These are phyloP conservation scores for Aspergillus incahuasiensis DNA, from an alignment of 495 filamentous ascomycete genomes.

Conservation along the genomic window DNA sequence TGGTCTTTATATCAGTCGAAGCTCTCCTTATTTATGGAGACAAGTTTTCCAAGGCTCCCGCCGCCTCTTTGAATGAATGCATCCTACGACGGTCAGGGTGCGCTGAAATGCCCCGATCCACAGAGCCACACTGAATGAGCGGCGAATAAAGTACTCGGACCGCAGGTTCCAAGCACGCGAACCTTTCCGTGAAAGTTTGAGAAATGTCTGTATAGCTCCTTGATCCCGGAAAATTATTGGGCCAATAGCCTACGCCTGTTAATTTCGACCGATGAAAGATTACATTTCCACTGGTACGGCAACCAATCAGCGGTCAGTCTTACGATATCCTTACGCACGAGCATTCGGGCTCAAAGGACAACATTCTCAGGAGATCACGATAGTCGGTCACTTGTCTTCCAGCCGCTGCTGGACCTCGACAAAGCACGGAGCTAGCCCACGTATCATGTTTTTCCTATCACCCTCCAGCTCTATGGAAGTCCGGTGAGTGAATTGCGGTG, in stretches of 20 bases:
- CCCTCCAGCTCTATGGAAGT: neutral
- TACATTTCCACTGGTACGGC: neutral
- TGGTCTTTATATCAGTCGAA: constrained; percentile 1
- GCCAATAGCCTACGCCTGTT: neutral
- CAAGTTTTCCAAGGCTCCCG: neutral
- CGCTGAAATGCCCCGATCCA: constrained; percentile 1
- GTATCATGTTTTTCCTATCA: neutral
- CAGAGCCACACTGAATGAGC: constrained; percentile 1
- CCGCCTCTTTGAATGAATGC: constrained; percentile 1
- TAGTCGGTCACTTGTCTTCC: neutral
- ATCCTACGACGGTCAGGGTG: neutral
- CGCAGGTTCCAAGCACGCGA: neutral
- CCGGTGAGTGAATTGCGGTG: constrained; percentile 8
- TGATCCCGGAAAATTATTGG: neutral
- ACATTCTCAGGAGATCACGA: constrained; percentile 1
- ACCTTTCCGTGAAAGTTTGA: constrained; percentile 3
- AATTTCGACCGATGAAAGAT: constrained; percentile 7
- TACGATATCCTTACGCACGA: constrained; percentile 1
- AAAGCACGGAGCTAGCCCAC: neutral
- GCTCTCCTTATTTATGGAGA: neutral
- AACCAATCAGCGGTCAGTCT: constrained; percentile 6
- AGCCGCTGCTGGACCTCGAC: neutral
- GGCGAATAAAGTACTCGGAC: constrained; percentile 3
- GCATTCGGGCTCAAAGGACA: neutral
- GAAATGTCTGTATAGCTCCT: constrained; percentile 3